Evolutionary conservation across 306 rosid species (phyloP).

Genomic region (Prosopis cineraria): DNA sequence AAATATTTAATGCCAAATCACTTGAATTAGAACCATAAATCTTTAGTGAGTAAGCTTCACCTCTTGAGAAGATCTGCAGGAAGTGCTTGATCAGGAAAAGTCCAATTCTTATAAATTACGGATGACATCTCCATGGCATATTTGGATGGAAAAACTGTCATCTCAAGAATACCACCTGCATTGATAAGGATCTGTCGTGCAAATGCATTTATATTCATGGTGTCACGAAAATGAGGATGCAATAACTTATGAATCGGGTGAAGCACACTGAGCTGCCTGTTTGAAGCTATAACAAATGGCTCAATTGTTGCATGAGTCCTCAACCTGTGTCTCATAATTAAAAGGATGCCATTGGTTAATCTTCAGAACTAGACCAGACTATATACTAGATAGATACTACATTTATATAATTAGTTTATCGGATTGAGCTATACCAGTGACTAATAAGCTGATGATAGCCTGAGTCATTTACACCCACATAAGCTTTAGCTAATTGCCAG

Average conservation of each 20-base stretch:
- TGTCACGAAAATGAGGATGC: constrained; percentile 80
- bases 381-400: constrained; percentile 20
- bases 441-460: neutral
- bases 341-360: constrained; percentile 6
- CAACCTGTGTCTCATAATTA: constrained; percentile 54
- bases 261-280: constrained; percentile 76
- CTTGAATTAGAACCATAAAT: neutral
- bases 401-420: neutral
- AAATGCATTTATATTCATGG: constrained; percentile 81
- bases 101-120: constrained; percentile 64
- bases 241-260: constrained; percentile 82
- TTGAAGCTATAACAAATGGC: neutral
- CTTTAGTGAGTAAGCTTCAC: constrained; percentile 41
- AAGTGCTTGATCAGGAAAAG: constrained; percentile 71
- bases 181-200: constrained; percentile 68
- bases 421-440: constrained; percentile 63
- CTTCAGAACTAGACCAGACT: neutral
- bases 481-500: neutral
- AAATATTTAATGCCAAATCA: neutral
- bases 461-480: neutral
- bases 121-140: constrained; percentile 82
- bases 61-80: constrained; percentile 79
- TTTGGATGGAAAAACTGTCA: constrained; percentile 57
- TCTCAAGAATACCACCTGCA: constrained; percentile 72
- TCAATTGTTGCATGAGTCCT: constrained; percentile 54